Evolutionary conservation across 1,284 basidiomycete species (phyloP), one percentile per base, ranked within the genome.

Genomic region (Ceratobasidium sp.): DNA sequence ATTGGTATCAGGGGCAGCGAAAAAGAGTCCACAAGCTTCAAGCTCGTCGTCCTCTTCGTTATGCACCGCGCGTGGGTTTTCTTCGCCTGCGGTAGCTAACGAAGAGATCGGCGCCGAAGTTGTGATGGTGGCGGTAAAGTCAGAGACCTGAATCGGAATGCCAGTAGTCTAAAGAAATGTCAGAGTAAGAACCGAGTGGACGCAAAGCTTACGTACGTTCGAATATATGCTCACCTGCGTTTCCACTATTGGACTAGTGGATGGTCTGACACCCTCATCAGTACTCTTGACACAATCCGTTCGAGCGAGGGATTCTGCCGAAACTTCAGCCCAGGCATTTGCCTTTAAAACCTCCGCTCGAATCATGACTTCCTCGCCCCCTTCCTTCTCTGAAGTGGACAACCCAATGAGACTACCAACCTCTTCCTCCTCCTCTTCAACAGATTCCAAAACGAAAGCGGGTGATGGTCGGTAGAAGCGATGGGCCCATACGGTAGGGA

Each of bases 341-440:
- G 23, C n/a, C 59, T 28, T n/a, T n/a, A n/a, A n/a, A n/a, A n/a
- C n/a, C n/a, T n/a, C n/a, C n/a, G n/a, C n/a, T n/a, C n/a, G n/a
- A n/a, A n/a, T n/a, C n/a, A n/a, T n/a, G n/a, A n/a, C n/a, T n/a
- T n/a, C n/a, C n/a, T n/a, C n/a, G n/a, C n/a, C n/a, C n/a, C n/a
- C n/a, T n/a, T n/a, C n/a, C n/a, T n/a, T n/a, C n/a, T n/a, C n/a
- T n/a, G n/a, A n/a, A n/a, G n/a, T n/a, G n/a, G n/a, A n/a, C n/a
- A n/a, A n/a, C n/a, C n/a, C n/a, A n/a, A n/a, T n/a, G n/a, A n/a
- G n/a, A n/a, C n/a, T n/a, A n/a, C n/a, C n/a, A n/a, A n/a, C n/a
- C 54, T 71, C 54, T 38, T 73, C 70, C 48, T 65, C 71, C 33
- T 74, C 71, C 61, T 74, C 71, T 40, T 59, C 71, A 40, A 74